Evolutionary conservation across 75 land plant genomes (phyloP), one percentile per base, ranked within the genome.

Genomic region (Adiantum capillusveneris): DNA sequence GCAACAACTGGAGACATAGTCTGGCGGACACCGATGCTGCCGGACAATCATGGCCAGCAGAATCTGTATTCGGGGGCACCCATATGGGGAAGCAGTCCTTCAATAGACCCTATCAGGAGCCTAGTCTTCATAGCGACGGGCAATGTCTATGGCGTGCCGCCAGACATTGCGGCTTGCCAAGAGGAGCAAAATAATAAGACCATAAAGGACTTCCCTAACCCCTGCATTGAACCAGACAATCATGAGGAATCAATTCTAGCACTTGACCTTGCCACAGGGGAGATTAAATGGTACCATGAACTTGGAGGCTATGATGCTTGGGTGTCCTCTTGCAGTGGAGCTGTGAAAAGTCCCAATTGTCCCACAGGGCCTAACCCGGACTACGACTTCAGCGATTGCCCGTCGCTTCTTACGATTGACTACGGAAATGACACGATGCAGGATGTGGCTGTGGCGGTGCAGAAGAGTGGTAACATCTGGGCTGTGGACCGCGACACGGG

Each of bases 51-150:
- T 31, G 82, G 82, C 0, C 43, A 29, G 26, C 30, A 5, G 0
- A 67, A 60, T 19, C 18, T 24, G 0, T 77, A 81, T 31, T 31
- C 80, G 0, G 83, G 79, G 0, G 73, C 76, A 11, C 70, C 83
- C 0, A 34, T 81, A 20, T 80, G 76, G 79, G 76, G 83, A 3
- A 76, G 83, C 67, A 72, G 76, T 39, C 79, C 83, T 29, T 42
- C 83, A 0, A 72, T 76, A 21, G 83, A 80, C 56, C 28, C 25
- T 11, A 31, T 29, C 0, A 45, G 83, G 31, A 48, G 51, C 29
- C 69, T 29, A 20, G 79, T 81, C 25, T 81, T 61, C 52, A 46
- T 76, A 0, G 83, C 63, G 5, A 81, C 73, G 11, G 83, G 83
- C 12, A 68, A 81, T 39, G 53, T 69, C 12, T 75, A 81, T 64